phyloP scores from a whole-genome alignment of 306 rosid species.

The Quercus suber region DNA sequence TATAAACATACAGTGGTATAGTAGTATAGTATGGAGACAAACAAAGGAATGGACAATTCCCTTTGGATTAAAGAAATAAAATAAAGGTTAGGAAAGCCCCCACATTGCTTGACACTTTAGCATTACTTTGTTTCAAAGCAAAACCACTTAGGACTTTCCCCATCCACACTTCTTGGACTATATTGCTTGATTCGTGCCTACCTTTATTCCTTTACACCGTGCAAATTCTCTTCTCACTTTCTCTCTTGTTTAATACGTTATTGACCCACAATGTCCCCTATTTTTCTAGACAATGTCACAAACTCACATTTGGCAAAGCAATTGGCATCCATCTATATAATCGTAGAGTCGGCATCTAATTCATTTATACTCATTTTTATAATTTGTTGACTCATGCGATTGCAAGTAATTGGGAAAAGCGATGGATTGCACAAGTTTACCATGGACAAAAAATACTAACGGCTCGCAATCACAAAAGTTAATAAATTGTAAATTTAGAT shows the following conservation, averaged over 20 bases:
- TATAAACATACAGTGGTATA: too few relatives aligned
- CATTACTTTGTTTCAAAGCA: conserved; percentile 15
- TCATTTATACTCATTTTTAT: too few relatives aligned
- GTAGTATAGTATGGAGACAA: not conserved
- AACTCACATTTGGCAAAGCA: too few relatives aligned
- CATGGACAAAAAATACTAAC: too few relatives aligned
- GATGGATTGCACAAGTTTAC: rapidly evolving
- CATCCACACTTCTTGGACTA: not conserved
- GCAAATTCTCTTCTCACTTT: not conserved
- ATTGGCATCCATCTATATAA: not conserved
- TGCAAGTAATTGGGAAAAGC: rapidly evolving
- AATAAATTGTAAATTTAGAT: too few relatives aligned
- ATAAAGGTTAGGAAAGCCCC: not conserved
- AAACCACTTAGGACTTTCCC: not conserved
- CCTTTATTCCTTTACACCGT: not conserved
- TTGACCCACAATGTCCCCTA: not conserved
- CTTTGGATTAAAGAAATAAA: not conserved
- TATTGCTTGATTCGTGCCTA: not conserved
- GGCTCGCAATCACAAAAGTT: too few relatives aligned
- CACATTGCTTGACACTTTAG: not conserved
- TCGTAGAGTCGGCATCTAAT: not conserved
- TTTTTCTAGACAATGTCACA: not conserved
- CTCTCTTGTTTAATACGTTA: not conserved
- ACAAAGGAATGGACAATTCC: not conserved
- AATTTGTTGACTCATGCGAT: rapidly evolving